phyloP scores from a whole-genome alignment of 441 rosid genomes.

The Pelargonium australe region DNA sequence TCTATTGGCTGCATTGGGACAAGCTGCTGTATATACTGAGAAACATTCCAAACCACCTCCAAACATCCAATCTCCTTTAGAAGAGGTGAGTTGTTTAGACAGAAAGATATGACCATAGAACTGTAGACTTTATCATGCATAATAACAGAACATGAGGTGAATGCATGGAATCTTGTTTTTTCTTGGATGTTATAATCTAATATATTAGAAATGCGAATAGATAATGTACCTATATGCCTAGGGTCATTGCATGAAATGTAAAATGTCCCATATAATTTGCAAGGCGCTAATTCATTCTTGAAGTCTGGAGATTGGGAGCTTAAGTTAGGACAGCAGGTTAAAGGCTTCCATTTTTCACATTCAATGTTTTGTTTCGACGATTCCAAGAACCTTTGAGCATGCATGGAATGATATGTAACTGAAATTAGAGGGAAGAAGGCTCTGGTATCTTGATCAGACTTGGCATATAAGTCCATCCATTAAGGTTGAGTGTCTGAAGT shows the following conservation, averaged over 20 bases:
- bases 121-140: neutral
- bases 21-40: constrained; percentile 70
- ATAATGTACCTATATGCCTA: too few species aligned
- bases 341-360: neutral
- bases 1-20: constrained; percentile 89
- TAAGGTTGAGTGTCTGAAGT: neutral
- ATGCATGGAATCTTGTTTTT: neutral
- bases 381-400: neutral
- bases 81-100: constrained; percentile 50
- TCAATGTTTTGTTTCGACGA: neutral
- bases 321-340: neutral
- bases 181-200: constrained; percentile 5
- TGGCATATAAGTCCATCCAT: neutral
- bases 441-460: neutral
- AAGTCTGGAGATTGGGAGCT: too few species aligned
- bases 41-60: constrained; percentile 60
- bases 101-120: neutral
- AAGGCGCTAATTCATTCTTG: too few species aligned
- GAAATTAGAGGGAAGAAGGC: constrained; percentile 2
- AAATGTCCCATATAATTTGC: too few species aligned
- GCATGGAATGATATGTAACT: neutral
- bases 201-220: too few species aligned
- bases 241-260: too few species aligned
- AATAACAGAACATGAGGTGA: neutral
- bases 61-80: constrained; percentile 58